Base-by-base conservation (phyloP, 139 green algal species). In the Mesotaenium endlicherianum region DNA sequence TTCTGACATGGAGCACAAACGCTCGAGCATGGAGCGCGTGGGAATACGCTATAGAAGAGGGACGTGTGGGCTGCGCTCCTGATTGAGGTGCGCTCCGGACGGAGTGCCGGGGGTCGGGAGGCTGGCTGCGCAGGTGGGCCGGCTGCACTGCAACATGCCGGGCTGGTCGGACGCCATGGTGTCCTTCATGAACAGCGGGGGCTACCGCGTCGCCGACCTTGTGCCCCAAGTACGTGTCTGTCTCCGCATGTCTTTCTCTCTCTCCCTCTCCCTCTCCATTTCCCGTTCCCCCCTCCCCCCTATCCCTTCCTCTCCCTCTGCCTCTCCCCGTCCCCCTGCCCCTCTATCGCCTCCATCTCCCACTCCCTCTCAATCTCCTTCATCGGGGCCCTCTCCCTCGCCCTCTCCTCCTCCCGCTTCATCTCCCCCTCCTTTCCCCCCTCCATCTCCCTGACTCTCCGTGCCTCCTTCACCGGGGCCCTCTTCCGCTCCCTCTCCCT, bases 181-280 rank as follows among this genome's bases (percentile, higher is more conserved):
- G 43, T 90, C 90, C 0, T 99, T 97, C 89, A 99, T 98, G 86
- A 77, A 84, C 45, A 94, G 91, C 45, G 95, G 95, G 1, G 96
- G 96, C 1, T 98, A 97, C 82, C 77, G 78, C 2, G 82, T 90
- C 8, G 36, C 77, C 36, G 26, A 14, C 11, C 3, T n/a, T 75
- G 42, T 75, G 40, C 40, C 31, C 42, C 5, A 72, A 38, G 59
- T 31, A 20, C 20, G 55, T 81, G 39, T 68, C 4, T 30, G 36
- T 4, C 57, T 68, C 6, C 17, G 57, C 57, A 68, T 31, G 57
- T 68, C 57, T 14, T 30, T 30, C 1, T 16, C 36, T 40, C 34
- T 39, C 16, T 68, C n/a, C n/a, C 16, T 39, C 36, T 68, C 57
- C 26, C 1, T 64, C 53, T 26, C 4, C 53, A 30, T 6, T 5